Percentiles rank a stretch among this genome's conserved stretches.
Evolutionary conservation across 139 green algal species (phyloP).

Genomic region (Astrephomene gubernaculifera): DNA sequence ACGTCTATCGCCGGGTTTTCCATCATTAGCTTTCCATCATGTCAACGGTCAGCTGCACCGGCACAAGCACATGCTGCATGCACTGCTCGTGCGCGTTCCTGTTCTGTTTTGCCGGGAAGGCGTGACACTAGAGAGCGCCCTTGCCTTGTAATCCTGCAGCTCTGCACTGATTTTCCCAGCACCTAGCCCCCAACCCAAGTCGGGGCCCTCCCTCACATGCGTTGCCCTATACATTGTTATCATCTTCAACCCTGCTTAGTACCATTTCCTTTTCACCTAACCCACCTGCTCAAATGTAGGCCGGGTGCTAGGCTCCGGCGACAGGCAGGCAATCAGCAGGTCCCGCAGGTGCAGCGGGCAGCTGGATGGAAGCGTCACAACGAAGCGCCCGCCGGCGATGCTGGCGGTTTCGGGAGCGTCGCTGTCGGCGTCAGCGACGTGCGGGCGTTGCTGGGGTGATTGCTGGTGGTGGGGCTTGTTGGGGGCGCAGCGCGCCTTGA

Average conservation of each 20-base stretch:
- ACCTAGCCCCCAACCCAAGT: not conserved
- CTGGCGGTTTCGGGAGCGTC: not conserved
- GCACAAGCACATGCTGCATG: not conserved
- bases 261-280: too few species aligned
- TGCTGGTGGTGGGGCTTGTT: too few species aligned
- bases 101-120: not conserved
- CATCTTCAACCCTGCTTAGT: not conserved
- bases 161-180: not conserved
- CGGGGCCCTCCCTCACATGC: not conserved
- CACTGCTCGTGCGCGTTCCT: too few species aligned
- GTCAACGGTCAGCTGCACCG: not conserved
- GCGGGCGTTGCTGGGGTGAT: too few species aligned
- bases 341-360: constrained; percentile 12
- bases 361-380: not conserved
- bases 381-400: constrained; percentile 22
- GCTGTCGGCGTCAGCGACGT: not conserved
- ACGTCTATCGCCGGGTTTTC: too few species aligned
- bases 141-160: too few species aligned
- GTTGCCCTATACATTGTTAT: not conserved
- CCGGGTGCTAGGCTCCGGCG: not conserved
- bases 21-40: not conserved
- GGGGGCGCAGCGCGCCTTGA: not conserved
- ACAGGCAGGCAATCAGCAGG: constrained; percentile 8
- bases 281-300: constrained; percentile 32
- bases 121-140: not conserved